phyloP scores from a whole-genome alignment of 768 basidiomycete species.

The Collybiopsis confluens region DNA sequence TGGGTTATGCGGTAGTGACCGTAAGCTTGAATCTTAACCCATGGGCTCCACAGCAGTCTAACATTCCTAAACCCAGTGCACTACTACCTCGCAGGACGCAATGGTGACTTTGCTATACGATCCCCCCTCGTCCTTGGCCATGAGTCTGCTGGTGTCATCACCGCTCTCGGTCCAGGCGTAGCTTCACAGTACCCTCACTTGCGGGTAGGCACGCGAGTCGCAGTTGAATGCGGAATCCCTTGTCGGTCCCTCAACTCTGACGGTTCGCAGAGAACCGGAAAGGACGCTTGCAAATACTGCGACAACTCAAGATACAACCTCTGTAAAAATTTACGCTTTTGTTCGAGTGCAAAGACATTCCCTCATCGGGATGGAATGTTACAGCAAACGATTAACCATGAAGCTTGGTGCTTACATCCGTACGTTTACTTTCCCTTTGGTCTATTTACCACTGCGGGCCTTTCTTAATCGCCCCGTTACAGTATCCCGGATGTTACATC shows the following conservation, averaged over 20 bases:
- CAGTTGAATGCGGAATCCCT: slow-evolving; percentile 90
- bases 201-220: slow-evolving; percentile 79
- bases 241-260: slow-evolving; percentile 42
- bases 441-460: background rate
- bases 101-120: slow-evolving; percentile 87
- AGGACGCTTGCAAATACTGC: slow-evolving; percentile 58
- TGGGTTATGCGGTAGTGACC: slow-evolving; percentile 87
- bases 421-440: slow-evolving; percentile 36
- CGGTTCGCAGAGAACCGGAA: slow-evolving; percentile 1
- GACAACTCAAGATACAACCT: slow-evolving; percentile 84
- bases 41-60: background rate
- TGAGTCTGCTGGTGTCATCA: slow-evolving; percentile 85
- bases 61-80: slow-evolving; percentile 56
- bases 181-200: slow-evolving; percentile 30
- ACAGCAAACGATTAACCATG: slow-evolving; percentile 85
- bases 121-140: slow-evolving; percentile 90
- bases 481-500: slow-evolving; percentile 70
- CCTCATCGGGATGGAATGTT: slow-evolving; percentile 94
- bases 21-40: slow-evolving; percentile 35
- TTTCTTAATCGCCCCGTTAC: background rate
- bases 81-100: slow-evolving; percentile 85
- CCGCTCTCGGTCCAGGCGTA: slow-evolving; percentile 75
- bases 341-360: slow-evolving; percentile 83
- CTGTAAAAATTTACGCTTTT: slow-evolving; percentile 87
- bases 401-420: slow-evolving; percentile 82